Conservation (phyloP, 2,329 filamentous ascomycete species). For the Ilyonectria mors-panacis region DNA sequence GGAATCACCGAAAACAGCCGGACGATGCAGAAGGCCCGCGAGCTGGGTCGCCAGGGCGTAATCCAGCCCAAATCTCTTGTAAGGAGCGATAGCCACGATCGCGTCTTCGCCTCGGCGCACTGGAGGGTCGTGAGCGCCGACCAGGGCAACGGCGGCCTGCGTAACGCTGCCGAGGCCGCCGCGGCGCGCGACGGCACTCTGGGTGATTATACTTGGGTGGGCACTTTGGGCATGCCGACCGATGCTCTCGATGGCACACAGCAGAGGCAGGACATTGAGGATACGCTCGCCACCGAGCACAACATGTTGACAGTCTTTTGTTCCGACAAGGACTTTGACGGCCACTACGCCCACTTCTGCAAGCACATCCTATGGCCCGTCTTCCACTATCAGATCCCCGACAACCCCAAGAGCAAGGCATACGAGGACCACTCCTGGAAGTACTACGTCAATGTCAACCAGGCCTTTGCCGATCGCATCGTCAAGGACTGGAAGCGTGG, state of each 20-base stretch:
- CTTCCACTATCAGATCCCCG: constrained; percentile 97
- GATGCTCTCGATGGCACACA: constrained; percentile 83
- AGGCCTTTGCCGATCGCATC: constrained; percentile 92
- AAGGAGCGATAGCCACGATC: constrained; percentile 76
- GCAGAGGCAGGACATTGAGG: constrained; percentile 86
- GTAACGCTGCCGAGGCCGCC: constrained; percentile 88
- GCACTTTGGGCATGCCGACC: constrained; percentile 93
- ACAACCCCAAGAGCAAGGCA: constrained; percentile 98
- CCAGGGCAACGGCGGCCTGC: constrained; percentile 92
- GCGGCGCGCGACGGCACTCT: constrained; percentile 77
- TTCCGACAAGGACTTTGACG: constrained; percentile 92
- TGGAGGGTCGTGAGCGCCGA: constrained; percentile 90
- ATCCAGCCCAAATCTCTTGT: constrained; percentile 66
- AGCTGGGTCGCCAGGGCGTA: constrained; percentile 71
- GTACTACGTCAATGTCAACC: constrained; percentile 93
- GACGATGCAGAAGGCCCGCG: constrained; percentile 69
- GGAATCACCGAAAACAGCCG: constrained; percentile 80
- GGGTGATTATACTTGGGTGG: constrained; percentile 88
- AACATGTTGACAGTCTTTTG: constrained; percentile 88
- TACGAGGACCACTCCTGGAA: constrained; percentile 98
- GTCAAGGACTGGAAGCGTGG: constrained; percentile 93
- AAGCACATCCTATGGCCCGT: constrained; percentile 98
- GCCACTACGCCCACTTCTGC: constrained; percentile 96
- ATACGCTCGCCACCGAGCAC: constrained; percentile 84
- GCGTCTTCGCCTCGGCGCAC: constrained; percentile 81